A percentile compares a stretch with the other conserved stretches of the same genome.
phyloP scores from a whole-genome alignment of 2,329 filamentous ascomycete genomes.

The Sclerotinia trifoliorum region DNA sequence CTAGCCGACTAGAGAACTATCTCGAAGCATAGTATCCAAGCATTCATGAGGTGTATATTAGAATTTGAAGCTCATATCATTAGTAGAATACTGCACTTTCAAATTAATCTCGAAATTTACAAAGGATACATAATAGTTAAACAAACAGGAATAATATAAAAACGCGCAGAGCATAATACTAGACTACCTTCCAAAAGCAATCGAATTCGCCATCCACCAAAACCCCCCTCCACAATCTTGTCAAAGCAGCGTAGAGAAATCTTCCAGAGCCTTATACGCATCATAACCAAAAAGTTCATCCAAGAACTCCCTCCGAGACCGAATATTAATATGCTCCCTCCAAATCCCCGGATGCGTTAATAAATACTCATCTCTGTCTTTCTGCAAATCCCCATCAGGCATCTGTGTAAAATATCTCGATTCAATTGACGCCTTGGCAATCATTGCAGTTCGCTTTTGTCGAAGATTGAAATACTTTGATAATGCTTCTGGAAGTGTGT shows the following conservation, averaged over 20 bases:
- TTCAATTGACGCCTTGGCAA: constrained; percentile 27
- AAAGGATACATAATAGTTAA: too few relatives aligned
- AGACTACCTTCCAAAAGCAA: neutral
- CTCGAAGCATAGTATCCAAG: neutral
- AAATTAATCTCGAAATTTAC: neutral
- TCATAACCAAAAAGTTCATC: constrained; percentile 28
- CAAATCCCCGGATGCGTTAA: constrained; percentile 27
- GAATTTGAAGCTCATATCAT: neutral
- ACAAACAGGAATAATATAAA: neutral
- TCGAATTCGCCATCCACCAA: neutral
- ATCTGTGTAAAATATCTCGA: constrained; percentile 31
- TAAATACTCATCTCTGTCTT: constrained; percentile 27
- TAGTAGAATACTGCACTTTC: too few relatives aligned
- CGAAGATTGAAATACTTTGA: constrained; percentile 18
- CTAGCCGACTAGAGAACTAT: too few relatives aligned
- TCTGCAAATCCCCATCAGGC: constrained; percentile 25
- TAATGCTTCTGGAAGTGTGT: constrained; percentile 6
- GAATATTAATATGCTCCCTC: constrained; percentile 28
- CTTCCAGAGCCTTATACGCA: constrained; percentile 23
- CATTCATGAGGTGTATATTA: neutral
- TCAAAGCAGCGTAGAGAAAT: neutral
- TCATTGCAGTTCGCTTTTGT: constrained; percentile 25
- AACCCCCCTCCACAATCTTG: too few relatives aligned
- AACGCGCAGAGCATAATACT: too few relatives aligned
- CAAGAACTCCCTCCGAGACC: constrained; percentile 22